Evolutionary conservation across 2,329 filamentous ascomycete species (phyloP), one percentile per base, ranked within the genome.

Genomic region (Exophiala sp.): DNA sequence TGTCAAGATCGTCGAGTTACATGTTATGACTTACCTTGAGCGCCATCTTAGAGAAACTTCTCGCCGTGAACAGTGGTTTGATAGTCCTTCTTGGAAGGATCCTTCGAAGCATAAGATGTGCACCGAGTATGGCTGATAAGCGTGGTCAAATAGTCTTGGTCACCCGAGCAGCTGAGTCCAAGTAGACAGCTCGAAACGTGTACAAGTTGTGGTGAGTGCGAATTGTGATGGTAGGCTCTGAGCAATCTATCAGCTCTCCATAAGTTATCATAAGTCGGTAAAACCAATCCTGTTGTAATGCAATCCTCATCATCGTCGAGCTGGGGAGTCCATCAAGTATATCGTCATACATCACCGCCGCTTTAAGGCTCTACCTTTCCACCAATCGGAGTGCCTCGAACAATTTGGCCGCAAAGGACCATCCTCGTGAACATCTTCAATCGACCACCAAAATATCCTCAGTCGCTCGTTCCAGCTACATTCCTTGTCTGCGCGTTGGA

Each of bases 1-100:
- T 48, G 33, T 5, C 8, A 6, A 12, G 11, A 2, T 12, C 12
- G 20, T 5, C 10, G 14, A 39, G 10, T 12, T 12, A 29, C 24
- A 29, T 20, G 32, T 4, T 29, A 46, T 7, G 14, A 43, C 56
- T 52, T 59, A 73, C 72, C 64, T 72, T 73, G 44, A 74, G 65
- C n/a, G 70, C 67, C 72, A 74, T 74, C 29, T 59, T 71, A 55
- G 67, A 63, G 58, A 57, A 53, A 34, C 18, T 58, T 39, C 49
- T 41, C 12, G 45, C 51, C 4, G 54, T 53, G 5, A 57, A 45
- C 14, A 57, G 20, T 32, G 50, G 49, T 36, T 32, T 49, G 12
- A 60, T 32, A 18, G 42, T 46, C 39, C 39, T 49, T 29, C 38
- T 35, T 8, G 52, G 52, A 20, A 56, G 20, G 14, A 53, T 36